Evolutionary conservation across 495 filamentous ascomycete species (phyloP).

Genomic region (Tricharina praecox): DNA sequence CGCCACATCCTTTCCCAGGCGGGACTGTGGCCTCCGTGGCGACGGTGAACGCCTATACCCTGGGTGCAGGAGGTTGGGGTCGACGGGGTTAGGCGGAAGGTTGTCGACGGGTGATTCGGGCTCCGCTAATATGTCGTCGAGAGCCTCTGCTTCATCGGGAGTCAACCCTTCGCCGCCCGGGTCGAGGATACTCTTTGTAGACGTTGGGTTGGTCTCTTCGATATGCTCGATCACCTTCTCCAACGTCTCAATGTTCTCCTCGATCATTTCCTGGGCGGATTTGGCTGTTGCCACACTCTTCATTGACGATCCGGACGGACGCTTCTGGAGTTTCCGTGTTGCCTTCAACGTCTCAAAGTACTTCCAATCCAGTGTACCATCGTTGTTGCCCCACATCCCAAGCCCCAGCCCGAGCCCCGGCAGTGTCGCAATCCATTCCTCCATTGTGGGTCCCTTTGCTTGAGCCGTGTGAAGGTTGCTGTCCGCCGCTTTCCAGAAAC

Average conservation of each 20-base stretch:
- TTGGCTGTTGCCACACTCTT: background rate
- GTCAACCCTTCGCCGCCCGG: conserved; percentile 10
- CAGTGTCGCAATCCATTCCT: conserved; percentile 19
- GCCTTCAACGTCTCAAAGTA: conserved; percentile 1
- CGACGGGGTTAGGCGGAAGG: conserved; percentile 6
- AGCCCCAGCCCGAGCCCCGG: conserved; percentile 10
- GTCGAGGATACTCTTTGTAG: background rate
- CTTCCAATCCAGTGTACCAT: conserved; percentile 7
- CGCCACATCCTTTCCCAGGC: background rate
- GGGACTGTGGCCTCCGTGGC: background rate
- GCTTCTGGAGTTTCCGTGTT: conserved; percentile 5
- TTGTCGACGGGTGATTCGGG: conserved; percentile 8
- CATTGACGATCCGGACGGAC: background rate
- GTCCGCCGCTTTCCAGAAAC: conserved; percentile 19
- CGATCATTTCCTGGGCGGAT: conserved; percentile 4
- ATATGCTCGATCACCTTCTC: conserved; percentile 7
- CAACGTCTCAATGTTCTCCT: conserved; percentile 3
- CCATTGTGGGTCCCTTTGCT: conserved; percentile 12
- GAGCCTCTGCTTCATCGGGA: conserved; percentile 10
- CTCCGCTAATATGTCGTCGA: conserved; percentile 5
- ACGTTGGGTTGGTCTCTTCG: background rate
- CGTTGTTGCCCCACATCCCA: background rate
- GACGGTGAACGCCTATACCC: background rate
- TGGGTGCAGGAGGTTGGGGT: conserved; percentile 13
- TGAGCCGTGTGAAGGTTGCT: conserved; percentile 9